A percentile compares a stretch with the other conserved stretches of the same genome.
Conservation (phyloP, 2,329 filamentous ascomycete genomes). For the Penicillium janthinellum region DNA sequence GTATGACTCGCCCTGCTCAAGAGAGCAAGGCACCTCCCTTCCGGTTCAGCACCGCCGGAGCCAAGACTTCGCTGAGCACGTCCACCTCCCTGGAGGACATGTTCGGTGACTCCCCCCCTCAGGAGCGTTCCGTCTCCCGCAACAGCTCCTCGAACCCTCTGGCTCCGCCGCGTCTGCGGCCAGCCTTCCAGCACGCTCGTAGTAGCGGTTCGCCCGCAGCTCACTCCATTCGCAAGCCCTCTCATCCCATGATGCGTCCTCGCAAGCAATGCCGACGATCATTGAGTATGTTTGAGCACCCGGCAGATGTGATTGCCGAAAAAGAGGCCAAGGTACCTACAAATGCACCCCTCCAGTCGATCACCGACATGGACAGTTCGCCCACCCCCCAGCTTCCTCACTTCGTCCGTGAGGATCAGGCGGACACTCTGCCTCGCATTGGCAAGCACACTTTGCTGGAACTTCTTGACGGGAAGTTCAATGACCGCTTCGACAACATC, state of each 20-base stretch:
- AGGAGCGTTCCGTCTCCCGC: conserved; percentile 64
- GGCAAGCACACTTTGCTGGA: conserved; percentile 77
- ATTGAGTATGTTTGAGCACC: conserved; percentile 96
- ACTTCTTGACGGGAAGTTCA: conserved; percentile 84
- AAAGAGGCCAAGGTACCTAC: conserved; percentile 63
- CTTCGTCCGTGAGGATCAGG: conserved; percentile 76
- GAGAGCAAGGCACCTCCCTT: conserved; percentile 73
- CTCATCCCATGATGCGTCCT: conserved; percentile 71
- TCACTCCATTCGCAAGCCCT: conserved; percentile 70
- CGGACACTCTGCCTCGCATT: conserved; percentile 87
- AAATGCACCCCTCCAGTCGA: conserved; percentile 66
- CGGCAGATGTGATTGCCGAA: conserved; percentile 81
- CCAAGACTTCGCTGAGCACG: conserved; percentile 57
- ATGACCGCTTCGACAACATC: conserved; percentile 73
- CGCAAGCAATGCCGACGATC: conserved; percentile 89
- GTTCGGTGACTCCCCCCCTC: conserved; percentile 77
- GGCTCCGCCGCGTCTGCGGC: conserved; percentile 63
- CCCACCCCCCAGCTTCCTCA: conserved; percentile 77
- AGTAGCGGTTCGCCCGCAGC: conserved; percentile 75
- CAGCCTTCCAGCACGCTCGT: conserved; percentile 63
- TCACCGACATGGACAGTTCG: conserved; percentile 80
- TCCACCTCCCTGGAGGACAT: conserved; percentile 74
- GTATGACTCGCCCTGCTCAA: conserved; percentile 61
- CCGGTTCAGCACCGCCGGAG: conserved; percentile 66
- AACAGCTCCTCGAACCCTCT: conserved; percentile 61